Percentiles rank a stretch among this genome's conserved stretches.
These are phyloP conservation scores for Gossypium stocksii DNA, from an alignment of 345 rosid genomes.

Conservation along the genomic window DNA sequence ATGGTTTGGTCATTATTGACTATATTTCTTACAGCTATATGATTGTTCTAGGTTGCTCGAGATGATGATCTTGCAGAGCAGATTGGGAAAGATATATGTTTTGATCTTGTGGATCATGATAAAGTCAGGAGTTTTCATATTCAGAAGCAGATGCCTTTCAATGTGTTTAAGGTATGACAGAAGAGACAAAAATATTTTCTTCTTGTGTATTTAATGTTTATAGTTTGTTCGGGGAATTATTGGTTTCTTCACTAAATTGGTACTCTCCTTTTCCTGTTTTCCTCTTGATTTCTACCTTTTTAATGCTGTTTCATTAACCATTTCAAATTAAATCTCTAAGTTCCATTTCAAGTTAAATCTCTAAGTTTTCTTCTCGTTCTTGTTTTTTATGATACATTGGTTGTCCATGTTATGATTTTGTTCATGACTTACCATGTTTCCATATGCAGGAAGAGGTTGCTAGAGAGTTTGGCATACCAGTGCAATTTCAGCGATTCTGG, in stretches of 20 bases:
- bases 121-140: slow-evolving; percentile 85
- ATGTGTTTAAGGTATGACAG: slow-evolving; percentile 63
- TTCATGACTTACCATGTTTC: slow-evolving; percentile 5
- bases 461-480: too few species aligned
- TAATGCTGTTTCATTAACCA: background rate
- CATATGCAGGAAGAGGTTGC: background rate
- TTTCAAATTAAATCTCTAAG: background rate
- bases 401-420: background rate
- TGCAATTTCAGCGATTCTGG: too few species aligned
- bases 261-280: background rate
- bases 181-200: background rate
- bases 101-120: slow-evolving; percentile 96
- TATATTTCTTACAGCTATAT: slow-evolving; percentile 8
- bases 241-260: background rate
- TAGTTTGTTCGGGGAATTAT: background rate
- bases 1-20: background rate
- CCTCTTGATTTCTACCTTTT: background rate
- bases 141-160: slow-evolving; percentile 75
- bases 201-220: background rate
- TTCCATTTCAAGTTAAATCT: background rate
- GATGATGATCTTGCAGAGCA: slow-evolving; percentile 82
- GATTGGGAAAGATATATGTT: slow-evolving; percentile 83
- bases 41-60: slow-evolving; percentile 65
- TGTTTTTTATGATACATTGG: background rate
- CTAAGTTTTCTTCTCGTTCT: background rate